Conservation (phyloP, 257 asterid genomes). For the Catharanthus roseus region DNA sequence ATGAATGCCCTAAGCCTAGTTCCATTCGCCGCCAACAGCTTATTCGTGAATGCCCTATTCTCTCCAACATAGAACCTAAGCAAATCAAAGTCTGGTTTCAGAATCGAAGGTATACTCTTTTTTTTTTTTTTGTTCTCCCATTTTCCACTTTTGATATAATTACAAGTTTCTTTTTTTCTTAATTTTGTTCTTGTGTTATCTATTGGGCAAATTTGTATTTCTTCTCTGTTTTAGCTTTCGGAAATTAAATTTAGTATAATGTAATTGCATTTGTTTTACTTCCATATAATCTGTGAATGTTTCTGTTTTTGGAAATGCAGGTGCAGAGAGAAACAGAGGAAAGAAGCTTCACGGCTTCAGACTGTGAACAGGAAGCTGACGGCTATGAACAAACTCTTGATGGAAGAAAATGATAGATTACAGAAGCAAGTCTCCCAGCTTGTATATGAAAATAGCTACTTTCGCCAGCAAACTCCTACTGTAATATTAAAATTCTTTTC, state of each 20-base stretch:
- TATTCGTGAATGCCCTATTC: constrained; percentile 78
- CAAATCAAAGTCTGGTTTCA: constrained; percentile 97
- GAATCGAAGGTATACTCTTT: constrained; percentile 80
- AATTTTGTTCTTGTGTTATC: background rate
- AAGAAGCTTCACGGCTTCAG: constrained; percentile 82
- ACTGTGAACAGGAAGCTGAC: constrained; percentile 77
- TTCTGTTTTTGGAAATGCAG: constrained; percentile 28
- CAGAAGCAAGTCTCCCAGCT: constrained; percentile 87
- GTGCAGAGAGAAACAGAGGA: constrained; percentile 90
- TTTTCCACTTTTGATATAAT: background rate
- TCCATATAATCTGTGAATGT: background rate
- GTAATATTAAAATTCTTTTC: constrained; percentile 29
- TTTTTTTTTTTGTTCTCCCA: background rate
- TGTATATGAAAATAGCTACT: constrained; percentile 74
- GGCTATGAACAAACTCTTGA: constrained; percentile 86
- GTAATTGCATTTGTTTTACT: background rate
- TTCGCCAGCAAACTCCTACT: constrained; percentile 62
- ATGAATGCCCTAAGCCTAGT: constrained; percentile 87
- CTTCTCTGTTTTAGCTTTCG: background rate
- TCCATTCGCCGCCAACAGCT: constrained; percentile 88
- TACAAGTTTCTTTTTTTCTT: background rate
- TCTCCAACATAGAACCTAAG: constrained; percentile 74
- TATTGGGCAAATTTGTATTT: background rate
- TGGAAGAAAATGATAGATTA: constrained; percentile 90
- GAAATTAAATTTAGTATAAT: constrained; percentile 1